Evolutionary conservation across 345 rosid genomes (phyloP), one percentile per base, ranked within the genome.

Genomic region (Sisymbrium irio): DNA sequence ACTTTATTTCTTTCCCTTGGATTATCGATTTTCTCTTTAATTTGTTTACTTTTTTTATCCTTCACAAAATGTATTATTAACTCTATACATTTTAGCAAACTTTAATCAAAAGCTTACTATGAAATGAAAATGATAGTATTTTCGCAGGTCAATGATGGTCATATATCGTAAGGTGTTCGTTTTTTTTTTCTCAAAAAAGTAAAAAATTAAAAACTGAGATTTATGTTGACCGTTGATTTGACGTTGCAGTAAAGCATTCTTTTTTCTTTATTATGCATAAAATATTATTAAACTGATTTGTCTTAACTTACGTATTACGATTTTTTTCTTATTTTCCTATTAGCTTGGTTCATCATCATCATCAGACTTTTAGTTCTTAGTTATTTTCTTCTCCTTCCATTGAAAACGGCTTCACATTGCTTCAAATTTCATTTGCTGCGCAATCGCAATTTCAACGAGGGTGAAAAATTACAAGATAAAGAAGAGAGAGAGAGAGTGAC

Each of bases 211-310:
- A 72, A 40, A 53, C n/a, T n/a, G n/a, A 45, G 32, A 0, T 39
- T 25, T 9, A 22, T 64, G 15, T 75, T 67, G 67, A 67, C 71
- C 27, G 25, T 66, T 37, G 75, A 75, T 78, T 72, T 63, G 82
- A 78, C 85, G 80, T 84, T 74, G 65, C 56, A 58, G 30, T 33
- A 51, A 83, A 84, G 85, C 63, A 71, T 72, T 22, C 32, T 55
- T 53, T 56, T 56, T 15, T 54, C 63, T 62, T 61, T 39, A 27
- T 49, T 49, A 49, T 33, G 57, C 25, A 58, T 58, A 53, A 2
- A 39, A 15, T 20, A 11, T 25, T 69, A 28, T 42, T 35, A 7
- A 51, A 47, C 20, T 9, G 11, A 36, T 46, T 71, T 25, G 51
- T 61, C 41, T 27, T 28, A 62, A 39, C 44, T 28, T 73, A 20